Base-by-base conservation (phyloP, 148 eudicot genomes). In the Fallopia convolvulus region DNA sequence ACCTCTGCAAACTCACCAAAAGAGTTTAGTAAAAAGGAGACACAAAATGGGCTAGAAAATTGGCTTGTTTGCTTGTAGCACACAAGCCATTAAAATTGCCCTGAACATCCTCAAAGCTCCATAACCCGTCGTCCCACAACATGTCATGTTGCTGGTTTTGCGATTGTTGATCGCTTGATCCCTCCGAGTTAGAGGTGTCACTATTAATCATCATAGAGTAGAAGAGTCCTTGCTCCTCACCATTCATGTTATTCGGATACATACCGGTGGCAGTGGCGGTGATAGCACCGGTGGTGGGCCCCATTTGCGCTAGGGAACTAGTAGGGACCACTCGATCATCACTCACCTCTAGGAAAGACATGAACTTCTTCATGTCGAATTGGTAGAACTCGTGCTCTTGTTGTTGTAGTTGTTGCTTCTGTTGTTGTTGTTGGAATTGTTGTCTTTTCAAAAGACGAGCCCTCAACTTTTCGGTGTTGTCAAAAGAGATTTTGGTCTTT, bases 31-130 rank as follows among this genome's bases (percentile, higher is more conserved):
- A 81, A 44, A 50, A 79, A n/a, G 84, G 80, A 66, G 75, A 12
- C 50, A 75, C 73, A 75, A 79, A 77, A 75, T 47, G 78, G 65
- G 46, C 72, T 5, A 79, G 79, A 73, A 83, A 44, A 73, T 81
- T 71, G 74, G 80, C 84, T 79, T 68, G 72, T 32, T 77, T 85
- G 79, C 55, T 85, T 53, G 86, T 66, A 46, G 82, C 82, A 80
- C 77, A 82, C 18, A 80, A 23, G 33, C 50, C 61, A 74, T 66
- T 74, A 68, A 74, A 75, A 71, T 48, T 63, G 61, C 86, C 88
- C 78, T 88, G 84, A 32, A 79, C 61, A 77, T 88, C 91, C 44
- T 91, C 91, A 50, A 89, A 49, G 79, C 83, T 89, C 91, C 93
- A 88, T 47, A 88, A 71, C 42, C 83, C 87, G 75, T 90, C 91